phyloP scores from a whole-genome alignment of 257 asterid species.

The Parsonsia alboflavescens region DNA sequence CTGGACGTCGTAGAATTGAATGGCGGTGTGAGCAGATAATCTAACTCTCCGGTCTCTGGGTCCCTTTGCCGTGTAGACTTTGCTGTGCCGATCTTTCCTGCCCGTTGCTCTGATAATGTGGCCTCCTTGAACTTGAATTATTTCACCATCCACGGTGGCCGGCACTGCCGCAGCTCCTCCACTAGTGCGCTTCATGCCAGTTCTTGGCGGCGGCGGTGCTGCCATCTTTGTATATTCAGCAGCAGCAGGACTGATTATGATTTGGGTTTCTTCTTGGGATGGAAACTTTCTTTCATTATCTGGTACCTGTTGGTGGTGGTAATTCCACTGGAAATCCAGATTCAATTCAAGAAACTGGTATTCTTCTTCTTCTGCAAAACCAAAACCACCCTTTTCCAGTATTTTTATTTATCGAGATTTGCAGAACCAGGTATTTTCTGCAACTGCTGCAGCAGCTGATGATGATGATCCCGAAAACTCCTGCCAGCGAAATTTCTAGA shows the following conservation, averaged over 20 bases:
- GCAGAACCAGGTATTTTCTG: constrained; percentile 17
- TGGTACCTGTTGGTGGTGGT: not conserved
- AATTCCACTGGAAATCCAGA: constrained; percentile 30
- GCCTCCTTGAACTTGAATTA: constrained; percentile 46
- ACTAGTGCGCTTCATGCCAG: constrained; percentile 28
- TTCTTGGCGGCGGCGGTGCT: not conserved
- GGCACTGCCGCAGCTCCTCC: constrained; percentile 14
- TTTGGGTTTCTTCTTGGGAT: constrained; percentile 5
- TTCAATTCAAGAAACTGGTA: constrained; percentile 3
- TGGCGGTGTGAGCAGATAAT: constrained; percentile 61
- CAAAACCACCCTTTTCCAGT: not conserved
- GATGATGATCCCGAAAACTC: constrained; percentile 41
- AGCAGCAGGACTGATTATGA: not conserved
- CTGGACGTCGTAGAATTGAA: constrained; percentile 61
- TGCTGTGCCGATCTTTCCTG: constrained; percentile 57
- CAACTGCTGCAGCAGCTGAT: constrained; percentile 15
- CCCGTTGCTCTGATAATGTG: constrained; percentile 41
- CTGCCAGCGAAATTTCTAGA: constrained; percentile 18
- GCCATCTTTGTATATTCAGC: constrained; percentile 12
- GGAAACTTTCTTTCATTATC: constrained; percentile 5
- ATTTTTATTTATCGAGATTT: constrained; percentile 15
- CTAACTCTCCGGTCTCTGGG: constrained; percentile 58
- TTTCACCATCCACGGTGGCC: constrained; percentile 22
- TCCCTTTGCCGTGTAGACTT: constrained; percentile 52
- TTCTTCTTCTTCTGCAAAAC: not conserved